phyloP scores from a whole-genome alignment of 1,284 basidiomycete genomes.

The Pseudozyma sp. region DNA sequence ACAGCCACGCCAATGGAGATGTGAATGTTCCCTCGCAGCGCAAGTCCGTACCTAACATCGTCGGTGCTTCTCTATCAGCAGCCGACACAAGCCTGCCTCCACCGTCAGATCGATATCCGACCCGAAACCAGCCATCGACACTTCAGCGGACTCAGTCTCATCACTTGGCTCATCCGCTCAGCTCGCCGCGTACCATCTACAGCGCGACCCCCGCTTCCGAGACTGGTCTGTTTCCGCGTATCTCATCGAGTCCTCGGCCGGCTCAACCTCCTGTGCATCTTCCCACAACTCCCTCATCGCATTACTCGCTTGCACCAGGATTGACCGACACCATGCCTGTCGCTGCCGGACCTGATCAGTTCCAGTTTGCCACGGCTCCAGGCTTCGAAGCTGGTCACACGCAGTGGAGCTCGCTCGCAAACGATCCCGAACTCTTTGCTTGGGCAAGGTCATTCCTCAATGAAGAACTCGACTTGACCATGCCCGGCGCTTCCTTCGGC shows the following conservation, averaged over 20 bases:
- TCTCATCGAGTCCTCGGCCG: slow-evolving; percentile 18
- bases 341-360: slow-evolving; percentile 2
- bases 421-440: slow-evolving; percentile 40
- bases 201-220: slow-evolving; percentile 23
- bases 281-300: slow-evolving; percentile 22
- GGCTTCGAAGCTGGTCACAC: slow-evolving; percentile 23
- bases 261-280: slow-evolving; percentile 2
- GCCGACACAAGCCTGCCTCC: slow-evolving; percentile 1
- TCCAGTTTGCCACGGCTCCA: slow-evolving; percentile 21
- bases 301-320: slow-evolving; percentile 17
- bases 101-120: slow-evolving; percentile 9
- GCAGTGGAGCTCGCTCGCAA: slow-evolving; percentile 38
- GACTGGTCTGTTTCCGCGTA: slow-evolving; percentile 21
- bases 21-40: slow-evolving; percentile 11
- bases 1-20: not conserved
- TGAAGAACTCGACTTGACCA: slow-evolving; percentile 30
- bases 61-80: not conserved
- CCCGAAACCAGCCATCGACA: slow-evolving; percentile 9
- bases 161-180: slow-evolving; percentile 14
- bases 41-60: not conserved
- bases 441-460: slow-evolving; percentile 43
- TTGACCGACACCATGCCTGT: not conserved
- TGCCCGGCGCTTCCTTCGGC: slow-evolving; percentile 17
- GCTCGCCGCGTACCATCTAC: slow-evolving; percentile 36
- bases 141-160: slow-evolving; percentile 24